A percentile compares a stretch with the other conserved stretches of the same genome.
Conservation (phyloP, 1,284 basidiomycete genomes). For the Trichosporon sp. region DNA sequence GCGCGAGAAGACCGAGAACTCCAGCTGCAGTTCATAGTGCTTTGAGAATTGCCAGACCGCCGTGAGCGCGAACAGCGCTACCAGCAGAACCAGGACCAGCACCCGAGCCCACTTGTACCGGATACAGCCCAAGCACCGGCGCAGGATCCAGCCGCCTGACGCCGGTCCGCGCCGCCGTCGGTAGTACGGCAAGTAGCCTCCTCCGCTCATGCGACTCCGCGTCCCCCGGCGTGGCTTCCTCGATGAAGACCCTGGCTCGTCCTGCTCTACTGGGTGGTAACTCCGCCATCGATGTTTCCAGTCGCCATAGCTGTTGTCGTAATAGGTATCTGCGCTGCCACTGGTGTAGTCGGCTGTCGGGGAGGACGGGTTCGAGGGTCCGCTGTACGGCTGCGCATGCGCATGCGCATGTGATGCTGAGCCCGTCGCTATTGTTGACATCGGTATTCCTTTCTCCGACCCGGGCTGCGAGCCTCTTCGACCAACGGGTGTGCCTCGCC, state of each 20-base stretch:
- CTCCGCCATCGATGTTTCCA: background rate
- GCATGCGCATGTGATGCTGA: background rate
- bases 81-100: background rate
- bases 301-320: background rate
- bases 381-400: background rate
- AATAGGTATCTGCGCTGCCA: background rate
- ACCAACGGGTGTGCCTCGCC: background rate
- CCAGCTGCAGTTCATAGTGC: slow-evolving; percentile 71
- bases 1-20: slow-evolving; percentile 67
- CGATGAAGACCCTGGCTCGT: background rate
- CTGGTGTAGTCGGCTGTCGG: background rate
- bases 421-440: background rate
- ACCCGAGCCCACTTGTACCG: background rate
- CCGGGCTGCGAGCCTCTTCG: background rate
- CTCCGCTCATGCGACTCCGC: background rate
- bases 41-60: slow-evolving; percentile 53
- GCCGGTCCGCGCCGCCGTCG: background rate
- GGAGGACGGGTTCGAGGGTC: background rate
- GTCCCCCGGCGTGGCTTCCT: background rate
- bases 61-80: background rate
- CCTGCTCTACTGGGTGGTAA: background rate
- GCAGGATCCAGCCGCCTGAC: background rate
- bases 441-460: background rate
- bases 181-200: background rate
- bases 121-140: background rate